Evolutionary conservation across 2,329 filamentous ascomycete genomes (phyloP).

Genomic region (Myriangium duriaei): DNA sequence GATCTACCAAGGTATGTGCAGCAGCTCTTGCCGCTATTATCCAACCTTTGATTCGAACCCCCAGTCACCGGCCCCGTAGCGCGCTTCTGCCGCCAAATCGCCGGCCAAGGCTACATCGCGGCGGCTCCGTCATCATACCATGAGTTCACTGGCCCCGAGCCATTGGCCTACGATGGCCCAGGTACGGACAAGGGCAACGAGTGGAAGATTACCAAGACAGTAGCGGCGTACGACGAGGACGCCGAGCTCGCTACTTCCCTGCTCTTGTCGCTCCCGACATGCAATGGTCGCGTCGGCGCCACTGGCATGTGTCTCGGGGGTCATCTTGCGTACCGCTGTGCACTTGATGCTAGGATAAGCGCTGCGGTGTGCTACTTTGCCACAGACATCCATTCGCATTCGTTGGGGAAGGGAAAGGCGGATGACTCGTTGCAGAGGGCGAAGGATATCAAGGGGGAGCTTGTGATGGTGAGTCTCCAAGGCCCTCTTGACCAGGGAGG

Average conservation of each 20-base stretch:
- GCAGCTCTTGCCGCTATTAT: background rate
- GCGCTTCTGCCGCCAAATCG: conserved; percentile 82
- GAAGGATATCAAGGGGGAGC: conserved; percentile 59
- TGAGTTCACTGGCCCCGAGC: conserved; percentile 76
- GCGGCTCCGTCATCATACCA: conserved; percentile 85
- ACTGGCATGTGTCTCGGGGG: conserved; percentile 92
- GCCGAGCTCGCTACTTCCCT: conserved; percentile 31
- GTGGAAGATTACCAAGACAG: conserved; percentile 73
- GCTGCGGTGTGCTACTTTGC: conserved; percentile 82
- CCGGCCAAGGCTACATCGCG: conserved; percentile 85
- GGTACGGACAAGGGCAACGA: conserved; percentile 81
- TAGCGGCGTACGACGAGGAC: conserved; percentile 67
- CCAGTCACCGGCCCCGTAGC: conserved; percentile 80
- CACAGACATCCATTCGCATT: conserved; percentile 74
- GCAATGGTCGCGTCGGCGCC: conserved; percentile 65
- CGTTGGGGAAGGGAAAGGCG: conserved; percentile 55
- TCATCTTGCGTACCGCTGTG: conserved; percentile 63
- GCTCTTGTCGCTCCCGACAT: conserved; percentile 31
- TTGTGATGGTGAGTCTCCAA: conserved; percentile 49
- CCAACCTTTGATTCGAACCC: background rate
- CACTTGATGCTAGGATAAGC: conserved; percentile 62
- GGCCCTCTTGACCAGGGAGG: background rate
- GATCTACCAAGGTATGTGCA: conserved; percentile 72
- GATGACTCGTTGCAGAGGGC: conserved; percentile 52
- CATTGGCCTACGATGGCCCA: conserved; percentile 72